Conservation (phyloP, 768 basidiomycete species). For the Strobilomyces dryophilus region DNA sequence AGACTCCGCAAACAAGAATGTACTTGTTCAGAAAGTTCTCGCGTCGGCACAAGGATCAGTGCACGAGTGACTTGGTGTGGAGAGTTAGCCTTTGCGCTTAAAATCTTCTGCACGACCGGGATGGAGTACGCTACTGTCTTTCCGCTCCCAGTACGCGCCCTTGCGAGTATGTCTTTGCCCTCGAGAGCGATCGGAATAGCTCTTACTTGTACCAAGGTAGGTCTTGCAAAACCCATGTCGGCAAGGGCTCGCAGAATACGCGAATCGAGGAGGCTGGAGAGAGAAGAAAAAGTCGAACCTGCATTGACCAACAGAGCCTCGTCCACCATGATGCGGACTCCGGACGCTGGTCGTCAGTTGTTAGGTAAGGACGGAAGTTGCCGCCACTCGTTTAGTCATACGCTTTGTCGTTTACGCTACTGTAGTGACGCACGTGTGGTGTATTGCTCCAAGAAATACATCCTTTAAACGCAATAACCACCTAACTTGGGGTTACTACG, state of each 20-base stretch:
- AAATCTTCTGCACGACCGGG: conserved; percentile 84
- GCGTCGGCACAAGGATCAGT: conserved; percentile 82
- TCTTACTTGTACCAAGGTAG: conserved; percentile 88
- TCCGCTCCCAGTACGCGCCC: conserved; percentile 93
- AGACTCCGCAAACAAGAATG: conserved; percentile 60
- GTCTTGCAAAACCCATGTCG: conserved; percentile 83
- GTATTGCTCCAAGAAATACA: no score
- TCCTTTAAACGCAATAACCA: no score
- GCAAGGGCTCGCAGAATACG: conserved; percentile 87
- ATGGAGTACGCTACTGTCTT: conserved; percentile 97
- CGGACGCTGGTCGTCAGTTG: background rate
- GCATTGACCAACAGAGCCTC: conserved; percentile 40
- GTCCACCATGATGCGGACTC: conserved; percentile 37
- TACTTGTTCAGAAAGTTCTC: conserved; percentile 92
- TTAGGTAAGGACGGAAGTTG: no score
- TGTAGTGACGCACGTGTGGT: no score
- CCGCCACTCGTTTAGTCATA: no score
- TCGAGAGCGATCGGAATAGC: conserved; percentile 91
- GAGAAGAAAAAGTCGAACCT: conserved; percentile 49
- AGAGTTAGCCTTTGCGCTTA: conserved; percentile 63
- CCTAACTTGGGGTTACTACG: no score
- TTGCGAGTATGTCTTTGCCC: conserved; percentile 85
- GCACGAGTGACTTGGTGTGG: conserved; percentile 61
- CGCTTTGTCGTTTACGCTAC: no score
- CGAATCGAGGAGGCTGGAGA: conserved; percentile 78